Conservation (phyloP, 106 monocot species). For the Acorus calamus region DNA sequence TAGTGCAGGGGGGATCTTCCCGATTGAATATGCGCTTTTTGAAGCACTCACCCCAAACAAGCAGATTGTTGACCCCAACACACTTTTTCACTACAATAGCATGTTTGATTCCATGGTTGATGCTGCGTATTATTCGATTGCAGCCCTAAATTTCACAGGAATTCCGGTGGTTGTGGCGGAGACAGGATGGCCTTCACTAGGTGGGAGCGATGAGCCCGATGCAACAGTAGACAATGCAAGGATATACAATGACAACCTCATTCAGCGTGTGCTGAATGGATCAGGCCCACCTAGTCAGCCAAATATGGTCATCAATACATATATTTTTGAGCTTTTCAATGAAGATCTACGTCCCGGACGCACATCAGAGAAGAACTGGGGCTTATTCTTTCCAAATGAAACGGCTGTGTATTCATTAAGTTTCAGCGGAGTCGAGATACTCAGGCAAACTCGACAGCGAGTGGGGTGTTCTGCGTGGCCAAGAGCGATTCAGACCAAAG, state of each 20-base stretch:
- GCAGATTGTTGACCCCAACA: conserved; percentile 76
- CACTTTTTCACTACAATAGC: conserved; percentile 52
- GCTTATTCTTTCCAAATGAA: conserved; percentile 55
- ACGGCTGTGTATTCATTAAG: conserved; percentile 47
- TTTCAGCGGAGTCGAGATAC: conserved; percentile 14
- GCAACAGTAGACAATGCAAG: conserved; percentile 76
- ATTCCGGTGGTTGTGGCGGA: conserved; percentile 73
- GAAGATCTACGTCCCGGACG: conserved; percentile 52
- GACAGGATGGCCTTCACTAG: conserved; percentile 79
- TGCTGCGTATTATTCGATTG: conserved; percentile 74
- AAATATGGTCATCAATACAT: conserved; percentile 29
- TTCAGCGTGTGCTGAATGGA: conserved; percentile 50
- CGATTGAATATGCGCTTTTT: conserved; percentile 76
- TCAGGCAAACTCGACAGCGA: conserved; percentile 13
- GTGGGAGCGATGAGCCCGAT: conserved; percentile 47
- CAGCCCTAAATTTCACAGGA: conserved; percentile 60
- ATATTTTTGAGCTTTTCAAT: conserved; percentile 74
- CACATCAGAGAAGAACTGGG: conserved; percentile 71
- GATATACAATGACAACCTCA: conserved; percentile 70
- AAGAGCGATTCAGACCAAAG: conserved; percentile 36
- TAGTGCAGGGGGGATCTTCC: conserved; percentile 57
- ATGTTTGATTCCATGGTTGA: conserved; percentile 97
- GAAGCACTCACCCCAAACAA: conserved; percentile 37
- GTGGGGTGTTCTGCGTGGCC: conserved; percentile 66
- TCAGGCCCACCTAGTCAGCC: conserved; percentile 64